These are phyloP conservation scores for Naumovozyma baii DNA, from an alignment of 805 yeast genomes.

Conservation along the genomic window DNA sequence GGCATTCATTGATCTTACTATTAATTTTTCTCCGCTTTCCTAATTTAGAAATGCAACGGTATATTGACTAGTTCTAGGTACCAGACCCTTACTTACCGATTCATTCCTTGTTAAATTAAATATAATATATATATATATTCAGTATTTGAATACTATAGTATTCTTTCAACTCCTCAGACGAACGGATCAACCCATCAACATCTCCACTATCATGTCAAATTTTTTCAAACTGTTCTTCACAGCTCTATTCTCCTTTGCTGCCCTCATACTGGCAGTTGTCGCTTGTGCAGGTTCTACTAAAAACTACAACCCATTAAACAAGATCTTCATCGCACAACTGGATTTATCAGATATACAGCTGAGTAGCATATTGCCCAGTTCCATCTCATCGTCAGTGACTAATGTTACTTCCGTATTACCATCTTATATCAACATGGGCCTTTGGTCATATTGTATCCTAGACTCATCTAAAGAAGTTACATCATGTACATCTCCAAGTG, in stretches of 20 bases:
- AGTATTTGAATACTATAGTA: too few species aligned
- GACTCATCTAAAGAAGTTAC: conserved; percentile 12
- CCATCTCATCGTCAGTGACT: conserved; percentile 10
- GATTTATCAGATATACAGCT: conserved; percentile 32
- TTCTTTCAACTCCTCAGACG: too few species aligned
- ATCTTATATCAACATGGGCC: conserved; percentile 42
- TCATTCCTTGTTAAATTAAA: not conserved
- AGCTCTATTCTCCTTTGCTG: conserved; percentile 30
- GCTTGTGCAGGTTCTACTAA: conserved; percentile 45
- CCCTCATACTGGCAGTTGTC: conserved; percentile 39
- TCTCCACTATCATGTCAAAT: conserved; percentile 13
- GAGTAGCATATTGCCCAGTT: conserved; percentile 4
- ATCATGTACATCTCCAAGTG: conserved; percentile 24
- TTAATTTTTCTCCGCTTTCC: not conserved
- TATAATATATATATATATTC: not conserved
- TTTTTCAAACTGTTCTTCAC: conserved; percentile 14
- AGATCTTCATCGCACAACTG: conserved; percentile 41
- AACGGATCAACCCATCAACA: not conserved
- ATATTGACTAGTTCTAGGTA: too few species aligned
- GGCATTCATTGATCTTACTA: not conserved
- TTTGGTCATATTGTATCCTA: conserved; percentile 59
- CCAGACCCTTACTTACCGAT: not conserved
- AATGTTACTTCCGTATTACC: conserved; percentile 26
- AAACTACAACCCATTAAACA: conserved; percentile 34
- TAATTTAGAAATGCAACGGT: not conserved